Evolutionary conservation across 2,329 filamentous ascomycete genomes (phyloP).

Genomic region (Fusarium anguioides): DNA sequence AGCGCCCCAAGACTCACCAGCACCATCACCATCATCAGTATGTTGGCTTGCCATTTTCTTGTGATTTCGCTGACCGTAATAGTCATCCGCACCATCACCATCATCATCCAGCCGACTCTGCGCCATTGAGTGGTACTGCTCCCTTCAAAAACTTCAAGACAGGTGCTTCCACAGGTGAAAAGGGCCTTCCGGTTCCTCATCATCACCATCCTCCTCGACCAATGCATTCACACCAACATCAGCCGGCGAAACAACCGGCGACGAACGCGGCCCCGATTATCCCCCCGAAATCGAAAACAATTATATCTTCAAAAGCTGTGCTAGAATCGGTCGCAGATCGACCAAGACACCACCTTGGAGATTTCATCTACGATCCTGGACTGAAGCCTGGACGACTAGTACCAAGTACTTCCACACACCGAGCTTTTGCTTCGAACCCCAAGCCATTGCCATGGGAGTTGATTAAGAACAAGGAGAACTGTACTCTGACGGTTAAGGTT

Average conservation of each 20-base stretch:
- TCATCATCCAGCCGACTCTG: constrained; percentile 60
- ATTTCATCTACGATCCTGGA: constrained; percentile 80
- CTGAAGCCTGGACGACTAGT: constrained; percentile 66
- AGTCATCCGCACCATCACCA: constrained; percentile 69
- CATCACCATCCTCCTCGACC: constrained; percentile 61
- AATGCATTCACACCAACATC: constrained; percentile 39
- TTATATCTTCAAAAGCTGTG: constrained; percentile 75
- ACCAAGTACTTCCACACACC: constrained; percentile 52
- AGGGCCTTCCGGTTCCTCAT: constrained; percentile 54
- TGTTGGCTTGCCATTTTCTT: constrained; percentile 40
- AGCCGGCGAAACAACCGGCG: constrained; percentile 41
- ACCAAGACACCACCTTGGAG: constrained; percentile 84
- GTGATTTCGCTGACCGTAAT: constrained; percentile 36
- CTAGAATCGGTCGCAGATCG: constrained; percentile 76
- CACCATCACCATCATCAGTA: constrained; percentile 78
- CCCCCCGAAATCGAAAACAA: constrained; percentile 71
- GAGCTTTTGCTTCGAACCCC: constrained; percentile 66
- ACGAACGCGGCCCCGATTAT: constrained; percentile 46
- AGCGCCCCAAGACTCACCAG: constrained; percentile 74
- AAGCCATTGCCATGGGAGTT: constrained; percentile 80
- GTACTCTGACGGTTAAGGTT: constrained; percentile 88
- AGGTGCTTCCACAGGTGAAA: constrained; percentile 57
- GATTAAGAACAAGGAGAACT: constrained; percentile 82
- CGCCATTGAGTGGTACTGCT: constrained; percentile 55
- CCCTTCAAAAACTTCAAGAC: constrained; percentile 64